These are phyloP conservation scores for Sequoiadendron giganteum DNA, from an alignment of 75 land plant genomes.

Conservation along the genomic window DNA sequence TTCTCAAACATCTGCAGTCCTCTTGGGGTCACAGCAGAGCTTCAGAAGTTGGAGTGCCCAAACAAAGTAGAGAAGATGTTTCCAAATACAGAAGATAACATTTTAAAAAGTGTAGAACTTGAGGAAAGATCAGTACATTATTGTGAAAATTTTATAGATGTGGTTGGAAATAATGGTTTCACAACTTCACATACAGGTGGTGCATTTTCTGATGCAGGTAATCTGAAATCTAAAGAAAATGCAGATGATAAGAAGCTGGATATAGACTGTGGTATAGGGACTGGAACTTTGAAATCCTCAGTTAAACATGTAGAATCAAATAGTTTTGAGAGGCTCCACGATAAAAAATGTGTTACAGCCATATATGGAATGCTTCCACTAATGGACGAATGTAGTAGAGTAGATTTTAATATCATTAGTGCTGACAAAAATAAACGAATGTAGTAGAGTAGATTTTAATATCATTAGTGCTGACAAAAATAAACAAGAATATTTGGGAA, in stretches of 20 bases:
- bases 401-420: constrained; percentile 26
- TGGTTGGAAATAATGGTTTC: background rate
- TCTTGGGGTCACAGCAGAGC: background rate
- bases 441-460: constrained; percentile 54
- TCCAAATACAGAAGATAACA: background rate
- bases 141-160: background rate
- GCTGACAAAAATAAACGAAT: constrained; percentile 76
- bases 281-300: constrained; percentile 8
- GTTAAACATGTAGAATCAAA: constrained; percentile 21
- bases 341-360: constrained; percentile 8
- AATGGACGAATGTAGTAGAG: constrained; percentile 75
- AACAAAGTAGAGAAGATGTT: background rate
- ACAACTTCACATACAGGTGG: background rate
- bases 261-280: background rate
- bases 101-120: constrained; percentile 6
- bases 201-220: background rate
- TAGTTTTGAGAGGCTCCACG: background rate
- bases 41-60: constrained; percentile 10
- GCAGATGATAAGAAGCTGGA: constrained; percentile 4
- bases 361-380: constrained; percentile 21
- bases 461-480: background rate
- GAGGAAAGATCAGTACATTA: background rate
- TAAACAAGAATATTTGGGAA: background rate
- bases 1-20: background rate
- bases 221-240: background rate